Evolutionary conservation across 495 filamentous ascomycete species (phyloP).

Genomic region (Haplographium delicatum): DNA sequence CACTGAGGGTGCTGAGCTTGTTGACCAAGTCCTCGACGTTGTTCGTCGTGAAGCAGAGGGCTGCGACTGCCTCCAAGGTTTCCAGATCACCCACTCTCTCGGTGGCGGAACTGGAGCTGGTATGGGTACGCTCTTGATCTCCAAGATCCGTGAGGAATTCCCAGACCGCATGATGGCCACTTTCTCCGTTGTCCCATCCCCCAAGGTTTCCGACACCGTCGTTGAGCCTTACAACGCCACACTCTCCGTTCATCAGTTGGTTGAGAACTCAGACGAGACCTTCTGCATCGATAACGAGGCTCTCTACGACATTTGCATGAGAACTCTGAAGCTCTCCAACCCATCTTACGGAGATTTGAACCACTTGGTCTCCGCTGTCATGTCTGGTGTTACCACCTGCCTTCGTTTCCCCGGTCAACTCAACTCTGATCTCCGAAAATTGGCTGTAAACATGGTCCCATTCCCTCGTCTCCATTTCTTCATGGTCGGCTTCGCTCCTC

Average conservation of each 20-base stretch:
- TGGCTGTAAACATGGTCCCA: slow-evolving; percentile 99
- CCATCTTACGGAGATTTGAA: slow-evolving; percentile 99
- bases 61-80: slow-evolving; percentile 99
- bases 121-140: slow-evolving; percentile 99
- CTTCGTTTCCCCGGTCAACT: slow-evolving; percentile 99
- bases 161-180: slow-evolving; percentile 99
- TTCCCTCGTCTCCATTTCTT: slow-evolving; percentile 99
- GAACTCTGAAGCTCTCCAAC: slow-evolving; percentile 96
- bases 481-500: slow-evolving; percentile 99
- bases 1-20: slow-evolving; percentile 98
- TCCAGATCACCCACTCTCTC: slow-evolving; percentile 99
- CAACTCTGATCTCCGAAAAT: slow-evolving; percentile 99
- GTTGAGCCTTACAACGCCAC: slow-evolving; percentile 99
- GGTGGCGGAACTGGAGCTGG: slow-evolving; percentile 99
- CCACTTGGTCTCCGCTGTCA: slow-evolving; percentile 98
- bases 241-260: slow-evolving; percentile 97
- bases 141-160: slow-evolving; percentile 99
- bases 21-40: slow-evolving; percentile 97
- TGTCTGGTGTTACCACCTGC: slow-evolving; percentile 98
- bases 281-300: slow-evolving; percentile 99
- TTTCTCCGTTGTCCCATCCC: slow-evolving; percentile 99
- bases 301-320: slow-evolving; percentile 99
- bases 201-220: slow-evolving; percentile 99
- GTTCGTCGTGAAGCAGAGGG: slow-evolving; percentile 98
- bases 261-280: slow-evolving; percentile 99